Evolutionary conservation across 1,284 basidiomycete genomes (phyloP), one percentile per base, ranked within the genome.

Genomic region (Melampsora larici-populina): DNA sequence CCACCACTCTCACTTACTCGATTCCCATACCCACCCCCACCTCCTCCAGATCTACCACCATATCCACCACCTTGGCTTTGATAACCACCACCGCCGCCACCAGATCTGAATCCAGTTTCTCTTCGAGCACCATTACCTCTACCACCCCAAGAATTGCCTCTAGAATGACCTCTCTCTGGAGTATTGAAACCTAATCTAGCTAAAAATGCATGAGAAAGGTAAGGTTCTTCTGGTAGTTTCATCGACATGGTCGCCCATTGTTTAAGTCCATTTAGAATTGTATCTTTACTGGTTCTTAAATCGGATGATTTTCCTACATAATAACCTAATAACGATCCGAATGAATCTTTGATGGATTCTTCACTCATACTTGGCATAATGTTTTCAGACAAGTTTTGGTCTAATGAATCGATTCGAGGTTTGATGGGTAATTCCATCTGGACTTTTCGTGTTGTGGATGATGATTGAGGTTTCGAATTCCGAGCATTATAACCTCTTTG

Each of bases 271-370:
- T 89, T 85, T 26, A 91, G 79, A 69, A 93, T 84, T n/a, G 85
- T 86, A 2, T 82, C 79, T 78, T 86, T 86, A 1, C 79, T 81
- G 1, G 87, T 81, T 31, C 89, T 86, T 69, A 93, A 81, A 33
- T 89, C 86, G 8, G 82, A 82, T 0, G 85, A 78, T 81, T 89
- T 89, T 68, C 86, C 83, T 66, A 89, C 80, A 84, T 94, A 95
- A 86, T 89, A 95, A 0, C 93, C 93, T 17, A 94, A 84, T 72
- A 91, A 83, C 9, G 90, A 89, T 31, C 87, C 86, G 82, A 92
- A 90, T 0, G 90, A 88, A 80, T 91, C 89, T 63, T 86, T 84
- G 70, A 93, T 82, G 0, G 88, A 88, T 6, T 87, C 86, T 48
- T 85, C 84, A 81, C 91, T 88, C 46, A 92, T 83, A 15, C 82